Evolutionary conservation across 805 yeast species (phyloP).

Genomic region (Ogataea glucozyma): DNA sequence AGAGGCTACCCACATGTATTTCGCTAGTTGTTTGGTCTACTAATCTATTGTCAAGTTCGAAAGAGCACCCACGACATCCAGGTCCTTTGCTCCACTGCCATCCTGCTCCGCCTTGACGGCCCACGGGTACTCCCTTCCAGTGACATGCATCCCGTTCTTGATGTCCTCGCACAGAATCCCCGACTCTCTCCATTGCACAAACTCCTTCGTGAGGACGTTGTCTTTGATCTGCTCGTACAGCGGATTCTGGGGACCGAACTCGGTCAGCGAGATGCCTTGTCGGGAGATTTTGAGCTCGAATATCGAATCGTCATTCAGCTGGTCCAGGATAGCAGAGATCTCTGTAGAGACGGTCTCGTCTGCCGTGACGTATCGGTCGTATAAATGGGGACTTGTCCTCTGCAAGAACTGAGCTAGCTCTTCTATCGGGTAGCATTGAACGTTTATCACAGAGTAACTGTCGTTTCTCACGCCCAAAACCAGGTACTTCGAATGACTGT

Average conservation of each 20-base stretch:
- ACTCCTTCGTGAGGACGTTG: slow-evolving; percentile 9
- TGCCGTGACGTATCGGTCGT: slow-evolving; percentile 2
- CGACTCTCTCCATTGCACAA: slow-evolving; percentile 13
- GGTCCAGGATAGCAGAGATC: not conserved
- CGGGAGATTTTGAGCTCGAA: not conserved
- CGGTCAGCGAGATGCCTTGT: not conserved
- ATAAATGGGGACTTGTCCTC: not conserved
- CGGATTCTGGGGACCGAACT: not conserved
- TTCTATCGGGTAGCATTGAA: slow-evolving; percentile 2
- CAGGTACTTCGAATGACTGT: slow-evolving; percentile 4
- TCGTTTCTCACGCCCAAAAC: slow-evolving; percentile 12
- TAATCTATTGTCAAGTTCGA: no score
- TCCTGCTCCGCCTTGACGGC: no score
- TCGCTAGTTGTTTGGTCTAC: no score
- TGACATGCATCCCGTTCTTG: slow-evolving; percentile 1
- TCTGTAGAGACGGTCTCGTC: not conserved
- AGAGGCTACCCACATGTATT: no score
- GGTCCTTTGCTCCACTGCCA: no score
- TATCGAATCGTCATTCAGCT: slow-evolving; percentile 1
- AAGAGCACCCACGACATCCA: no score
- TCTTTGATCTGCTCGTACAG: slow-evolving; percentile 1
- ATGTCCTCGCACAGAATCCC: slow-evolving; percentile 6
- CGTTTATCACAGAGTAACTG: not conserved
- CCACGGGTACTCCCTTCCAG: no score
- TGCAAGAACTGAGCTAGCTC: slow-evolving; percentile 7